Percentiles rank a stretch among this genome's conserved stretches.
phyloP scores from a whole-genome alignment of 208 protist species.

The Acanthamoeba sp. region DNA sequence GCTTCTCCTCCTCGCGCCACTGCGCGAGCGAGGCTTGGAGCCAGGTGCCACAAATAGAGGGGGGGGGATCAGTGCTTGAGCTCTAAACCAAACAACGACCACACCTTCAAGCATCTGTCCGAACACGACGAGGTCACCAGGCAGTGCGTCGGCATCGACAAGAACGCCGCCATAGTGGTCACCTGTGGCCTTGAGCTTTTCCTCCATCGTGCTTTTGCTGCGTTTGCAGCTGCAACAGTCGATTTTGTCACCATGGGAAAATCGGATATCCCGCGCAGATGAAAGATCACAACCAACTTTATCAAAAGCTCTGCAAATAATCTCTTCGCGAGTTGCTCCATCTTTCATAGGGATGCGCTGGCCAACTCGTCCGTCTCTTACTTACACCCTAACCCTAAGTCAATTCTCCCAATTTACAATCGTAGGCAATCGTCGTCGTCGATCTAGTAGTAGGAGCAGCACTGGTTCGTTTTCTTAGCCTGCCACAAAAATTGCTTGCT shows the following conservation, averaged over 20 bases:
- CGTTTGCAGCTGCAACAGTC: no score
- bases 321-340: no score
- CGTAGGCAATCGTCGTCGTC: not conserved
- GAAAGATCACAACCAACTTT: no score
- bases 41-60: not conserved
- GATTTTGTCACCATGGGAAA: not conserved
- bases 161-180: conserved; percentile 67
- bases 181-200: not conserved
- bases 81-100: no score
- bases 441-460: conserved; percentile 56
- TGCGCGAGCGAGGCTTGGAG: not conserved
- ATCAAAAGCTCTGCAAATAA: no score
- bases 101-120: conserved; percentile 44
- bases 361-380: no score
- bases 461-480: conserved; percentile 77
- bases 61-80: not conserved
- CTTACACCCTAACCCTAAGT: no score
- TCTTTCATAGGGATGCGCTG: no score
- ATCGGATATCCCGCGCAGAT: no score
- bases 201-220: not conserved
- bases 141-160: conserved; percentile 6
- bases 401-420: not conserved
- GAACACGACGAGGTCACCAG: conserved; percentile 57
- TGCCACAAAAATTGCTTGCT: conserved; percentile 76
- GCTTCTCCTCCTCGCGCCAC: conserved; percentile 37